Evolutionary conservation across 2,329 filamentous ascomycete species (phyloP).

Genomic region (Cladosporium austrohemisphaericum): DNA sequence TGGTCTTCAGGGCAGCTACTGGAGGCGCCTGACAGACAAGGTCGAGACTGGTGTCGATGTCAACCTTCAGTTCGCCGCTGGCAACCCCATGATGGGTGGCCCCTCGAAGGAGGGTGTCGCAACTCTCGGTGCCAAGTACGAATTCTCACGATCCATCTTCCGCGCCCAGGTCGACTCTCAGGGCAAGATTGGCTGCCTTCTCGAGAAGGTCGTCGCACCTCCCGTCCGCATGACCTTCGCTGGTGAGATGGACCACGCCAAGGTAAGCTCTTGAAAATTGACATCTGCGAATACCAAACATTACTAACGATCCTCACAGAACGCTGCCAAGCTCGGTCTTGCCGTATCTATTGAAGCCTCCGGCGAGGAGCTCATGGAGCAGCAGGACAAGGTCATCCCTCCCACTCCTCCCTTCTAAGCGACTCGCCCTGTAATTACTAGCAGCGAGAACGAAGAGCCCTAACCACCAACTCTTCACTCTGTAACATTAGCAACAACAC

Average conservation of each 20-base stretch:
- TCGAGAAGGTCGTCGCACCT: slow-evolving; percentile 94
- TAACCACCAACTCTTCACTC: slow-evolving; percentile 5
- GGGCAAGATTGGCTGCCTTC: slow-evolving; percentile 84
- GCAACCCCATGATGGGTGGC: slow-evolving; percentile 65
- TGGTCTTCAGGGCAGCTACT: slow-evolving; percentile 86
- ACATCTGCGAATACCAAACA: no score
- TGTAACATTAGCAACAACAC: slow-evolving; percentile 13
- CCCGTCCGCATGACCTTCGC: slow-evolving; percentile 92
- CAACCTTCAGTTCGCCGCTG: slow-evolving; percentile 73
- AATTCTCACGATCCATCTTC: slow-evolving; percentile 94
- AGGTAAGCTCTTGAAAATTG: slow-evolving; percentile 59
- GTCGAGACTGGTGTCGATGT: slow-evolving; percentile 95
- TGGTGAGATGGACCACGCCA: slow-evolving; percentile 91
- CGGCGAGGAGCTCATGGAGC: slow-evolving; percentile 80
- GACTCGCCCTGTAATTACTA: not conserved
- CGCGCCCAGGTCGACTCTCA: slow-evolving; percentile 92
- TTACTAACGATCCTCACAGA: slow-evolving; percentile 50
- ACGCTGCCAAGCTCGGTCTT: slow-evolving; percentile 90
- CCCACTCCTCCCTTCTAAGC: slow-evolving; percentile 38
- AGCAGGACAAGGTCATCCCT: slow-evolving; percentile 56
- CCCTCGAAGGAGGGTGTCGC: slow-evolving; percentile 83
- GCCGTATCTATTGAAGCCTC: slow-evolving; percentile 87
- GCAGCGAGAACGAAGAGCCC: slow-evolving; percentile 3
- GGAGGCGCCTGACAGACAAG: slow-evolving; percentile 86
- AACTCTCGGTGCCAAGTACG: slow-evolving; percentile 93